Base-by-base conservation (phyloP, 2,329 filamentous ascomycete species). In the Cadophora luteo-olivacea region DNA sequence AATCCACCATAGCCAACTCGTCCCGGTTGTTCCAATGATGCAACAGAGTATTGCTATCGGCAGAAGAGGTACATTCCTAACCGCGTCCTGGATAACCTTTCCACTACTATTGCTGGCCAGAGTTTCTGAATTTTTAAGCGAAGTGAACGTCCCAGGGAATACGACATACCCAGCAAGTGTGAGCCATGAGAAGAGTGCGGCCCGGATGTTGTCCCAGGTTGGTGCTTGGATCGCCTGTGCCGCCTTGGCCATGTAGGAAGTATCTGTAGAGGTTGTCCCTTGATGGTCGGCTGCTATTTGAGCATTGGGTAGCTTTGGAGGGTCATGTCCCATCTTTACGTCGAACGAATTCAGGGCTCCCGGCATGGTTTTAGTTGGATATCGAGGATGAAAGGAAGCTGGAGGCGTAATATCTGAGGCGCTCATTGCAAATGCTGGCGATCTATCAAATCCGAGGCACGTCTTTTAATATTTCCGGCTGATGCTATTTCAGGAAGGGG, bases 51-150 rank as follows among this genome's bases (percentile, higher is more conserved):
- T 29, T n/a, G 54, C 69, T 72, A 76, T 61, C 73, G 19, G 73
- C 73, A 62, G 72, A 72, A 61, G 71, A 71, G 22, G 71, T 61
- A 61, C 73, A 65, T 68, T 65, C 22, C 58, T 16, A 32, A 58
- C 51, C 14, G 33, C 58, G 45, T 65, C 48, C 48, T 65, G 33
- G 58, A 65, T 12, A 60, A 65, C 48, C 51, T 65, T 41, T 65
- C 63, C 49, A 25, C 32, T 51, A 48, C 58, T 49, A n/a, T 51
- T 65, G 33, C 49, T 58, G 48, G 24, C 51, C 14, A 65, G 63
- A 33, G 67, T 66, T 45, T 11, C 55, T 29, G 48, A 61, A 58
- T 38, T n/a, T 63, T 69, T 69, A 41, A 69, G 64, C 22, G 63
- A 66, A 67, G 63, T 69, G 38, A 66, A 67, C 7, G 67, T 66